Base-by-base conservation (phyloP, 75 land plant species). In the Sequoia sempervirens region DNA sequence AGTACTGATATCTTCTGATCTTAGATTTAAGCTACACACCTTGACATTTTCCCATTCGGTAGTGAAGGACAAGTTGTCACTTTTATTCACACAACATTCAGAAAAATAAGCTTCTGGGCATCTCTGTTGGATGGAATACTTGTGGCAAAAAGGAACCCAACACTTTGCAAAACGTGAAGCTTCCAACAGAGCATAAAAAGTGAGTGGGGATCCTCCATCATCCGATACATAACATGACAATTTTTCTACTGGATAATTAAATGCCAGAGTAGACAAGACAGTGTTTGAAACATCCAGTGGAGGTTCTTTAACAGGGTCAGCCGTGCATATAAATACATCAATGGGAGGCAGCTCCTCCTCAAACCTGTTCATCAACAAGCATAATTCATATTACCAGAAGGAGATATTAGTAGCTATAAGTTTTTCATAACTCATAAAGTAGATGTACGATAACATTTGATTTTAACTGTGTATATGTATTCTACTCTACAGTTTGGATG, bases 201-300 rank as follows among this genome's bases (percentile, higher is more conserved):
- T 90, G 38, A 92, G 70, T 17, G 79, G 81, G 2, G 93, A 90
- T 12, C 90, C 91, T 5, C 93, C 93, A 69, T 92, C 93, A 79
- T 92, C 93, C 5, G 91, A 93, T 6, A 93, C 85, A 68, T 93
- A 93, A 72, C 93, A 88, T 20, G 89, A 85, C 40, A 93, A 26
- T 87, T 89, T 91, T 20, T 85, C 91, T 1, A 81, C 18, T 14
- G 93, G 93, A 56, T 93, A 93, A n/a, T 93, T 93, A 26, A 85
- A 86, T 8, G 88, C 93, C 91, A 92, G 84, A 28, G 81, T 86
- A 30, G 93, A 90, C 17, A 92, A 66, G 0, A 88, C 91, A 9
- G 93, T 90, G 87, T 84, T 88, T 75, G 80, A 87, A 43, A 86
- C 87, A 36, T 66, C 37, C 34, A 92, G 13, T 4, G 93, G 93